phyloP scores from a whole-genome alignment of 1,139 yeast species.

The Candida frijolesensis region DNA sequence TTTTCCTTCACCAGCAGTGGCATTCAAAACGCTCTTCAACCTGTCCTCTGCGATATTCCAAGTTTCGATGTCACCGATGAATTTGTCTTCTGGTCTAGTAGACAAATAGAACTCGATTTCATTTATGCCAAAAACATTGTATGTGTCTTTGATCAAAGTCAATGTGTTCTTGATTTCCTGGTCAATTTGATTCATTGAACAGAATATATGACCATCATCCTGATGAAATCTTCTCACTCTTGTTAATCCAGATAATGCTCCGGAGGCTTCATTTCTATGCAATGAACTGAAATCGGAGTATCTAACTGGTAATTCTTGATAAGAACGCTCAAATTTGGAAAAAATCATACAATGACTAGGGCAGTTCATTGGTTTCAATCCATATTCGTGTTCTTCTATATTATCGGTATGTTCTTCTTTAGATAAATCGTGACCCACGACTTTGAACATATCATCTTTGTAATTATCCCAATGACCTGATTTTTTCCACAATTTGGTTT shows the following conservation, averaged over 20 bases:
- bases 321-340: conserved; percentile 80
- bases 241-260: conserved; percentile 92
- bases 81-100: conserved; percentile 84
- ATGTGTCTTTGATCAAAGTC: conserved; percentile 74
- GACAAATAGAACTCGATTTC: conserved; percentile 75
- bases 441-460: conserved; percentile 91
- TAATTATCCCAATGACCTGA: conserved; percentile 98
- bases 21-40: conserved; percentile 64
- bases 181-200: conserved; percentile 79
- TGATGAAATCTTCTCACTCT: conserved; percentile 97
- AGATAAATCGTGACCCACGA: conserved; percentile 50
- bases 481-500: conserved; percentile 80
- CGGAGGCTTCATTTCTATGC: conserved; percentile 94
- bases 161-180: conserved; percentile 76
- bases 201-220: conserved; percentile 97
- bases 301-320: conserved; percentile 86
- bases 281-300: conserved; percentile 91
- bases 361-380: conserved; percentile 97
- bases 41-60: conserved; percentile 87
- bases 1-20: conserved; percentile 50
- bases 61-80: conserved; percentile 76
- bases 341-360: conserved; percentile 96
- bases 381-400: conserved; percentile 54
- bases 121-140: conserved; percentile 72
- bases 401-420: conserved; percentile 30